Base-by-base conservation (phyloP, 1,284 basidiomycete genomes). In the Porogramme epimiltina region DNA sequence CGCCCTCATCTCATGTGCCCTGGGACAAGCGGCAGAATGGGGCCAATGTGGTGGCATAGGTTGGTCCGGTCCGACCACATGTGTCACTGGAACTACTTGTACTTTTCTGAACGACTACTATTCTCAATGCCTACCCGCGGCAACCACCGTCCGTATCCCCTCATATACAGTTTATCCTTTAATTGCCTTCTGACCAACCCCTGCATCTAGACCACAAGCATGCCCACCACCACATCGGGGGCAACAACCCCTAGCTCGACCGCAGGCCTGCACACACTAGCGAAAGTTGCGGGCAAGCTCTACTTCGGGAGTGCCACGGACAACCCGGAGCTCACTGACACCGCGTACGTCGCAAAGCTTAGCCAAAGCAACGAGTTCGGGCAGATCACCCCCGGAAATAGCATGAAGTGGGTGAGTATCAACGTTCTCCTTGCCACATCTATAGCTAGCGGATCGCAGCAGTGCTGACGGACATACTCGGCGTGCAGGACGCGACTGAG, bases 251-350 rank as follows among this genome's bases (percentile, higher is more conserved):
- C 57, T 0, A 56, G 44, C 34, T 51, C 49, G 6, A 55, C 52
- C 13, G 52, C 47, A 24, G 64, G 61, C 22, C 65, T 81, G 11
- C 65, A 76, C 57, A 62, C 61, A 3, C 69, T 74, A 16, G 79
- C 81, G 1, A 73, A 72, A 56, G 69, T 75, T 15, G 74, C 76
- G 11, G 78, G 79, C n/a, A 82, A 82, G 65, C 61, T 71, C 24
- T 84, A 84, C 70, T 82, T 84, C 49, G 82, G 83, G 16, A 72
- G 75, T 16, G 82, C 82, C 9, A 83, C 81, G 1, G 80, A 82
- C 64, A 83, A 84, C 62, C 71, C 73, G 2, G 80, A 82, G 61
- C 66, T 83, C 33, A 72, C 63, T 4, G 77, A 84, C 56, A 58
- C 66, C 0, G 59, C 76, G 8, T 84, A 82, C 60, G 67, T 73